These are phyloP conservation scores for Exsudoporus floridanus DNA, from an alignment of 1,284 basidiomycete species.

Conservation along the genomic window DNA sequence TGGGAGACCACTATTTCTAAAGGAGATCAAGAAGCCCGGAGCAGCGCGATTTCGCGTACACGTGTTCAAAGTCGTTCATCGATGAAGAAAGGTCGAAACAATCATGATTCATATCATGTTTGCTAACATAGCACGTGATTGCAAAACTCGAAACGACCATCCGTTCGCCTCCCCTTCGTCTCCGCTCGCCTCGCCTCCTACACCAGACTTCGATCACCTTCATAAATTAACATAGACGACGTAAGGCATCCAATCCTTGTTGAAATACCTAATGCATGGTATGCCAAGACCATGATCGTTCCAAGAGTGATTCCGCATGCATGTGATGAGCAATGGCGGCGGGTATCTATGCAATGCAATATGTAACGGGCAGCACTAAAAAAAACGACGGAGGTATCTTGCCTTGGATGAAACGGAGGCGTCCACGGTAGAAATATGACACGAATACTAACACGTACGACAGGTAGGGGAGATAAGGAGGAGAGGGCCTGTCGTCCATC, in stretches of 20 bases:
- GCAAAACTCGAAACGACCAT: no score
- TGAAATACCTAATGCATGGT: neutral
- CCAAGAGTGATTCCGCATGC: neutral
- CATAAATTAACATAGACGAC: neutral
- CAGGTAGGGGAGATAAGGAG: neutral
- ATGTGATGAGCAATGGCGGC: neutral
- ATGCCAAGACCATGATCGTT: neutral
- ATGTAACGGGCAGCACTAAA: neutral
- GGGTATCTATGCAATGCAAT: constrained; percentile 9
- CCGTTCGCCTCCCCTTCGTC: no score
- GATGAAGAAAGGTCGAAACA: no score
- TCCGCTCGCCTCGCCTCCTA: no score
- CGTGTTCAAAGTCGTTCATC: no score
- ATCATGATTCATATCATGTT: no score
- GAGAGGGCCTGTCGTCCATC: neutral
- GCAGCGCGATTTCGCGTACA: no score
- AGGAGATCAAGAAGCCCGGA: no score
- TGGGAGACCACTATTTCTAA: no score
- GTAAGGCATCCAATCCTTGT: neutral
- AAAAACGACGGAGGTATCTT: neutral
- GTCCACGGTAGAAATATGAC: neutral
- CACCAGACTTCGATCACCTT: no score
- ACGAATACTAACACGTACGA: neutral
- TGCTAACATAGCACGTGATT: no score
- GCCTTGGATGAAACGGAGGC: neutral